A percentile compares a stretch with the other conserved stretches of the same genome.
These are phyloP conservation scores for Crotalaria pallida DNA, from an alignment of 306 rosid genomes.

Conservation along the genomic window DNA sequence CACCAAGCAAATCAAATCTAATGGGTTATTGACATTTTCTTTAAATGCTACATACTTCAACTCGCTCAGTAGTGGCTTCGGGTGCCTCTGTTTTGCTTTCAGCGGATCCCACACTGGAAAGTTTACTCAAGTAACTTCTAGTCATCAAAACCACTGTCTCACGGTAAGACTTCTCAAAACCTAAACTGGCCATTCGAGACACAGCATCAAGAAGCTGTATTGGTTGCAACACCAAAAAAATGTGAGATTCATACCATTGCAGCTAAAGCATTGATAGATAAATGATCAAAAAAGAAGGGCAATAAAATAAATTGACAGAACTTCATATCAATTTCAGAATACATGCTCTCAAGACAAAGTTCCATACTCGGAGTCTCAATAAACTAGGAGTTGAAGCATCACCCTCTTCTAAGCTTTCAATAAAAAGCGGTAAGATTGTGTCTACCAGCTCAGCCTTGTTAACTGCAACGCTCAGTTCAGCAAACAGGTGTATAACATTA, in stretches of 20 bases:
- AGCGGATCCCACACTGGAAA: constrained; percentile 81
- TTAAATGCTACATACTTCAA: constrained; percentile 64
- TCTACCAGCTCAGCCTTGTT: constrained; percentile 86
- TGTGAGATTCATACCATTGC: constrained; percentile 13
- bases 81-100: constrained; percentile 86
- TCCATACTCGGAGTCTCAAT: constrained; percentile 86
- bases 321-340: constrained; percentile 18
- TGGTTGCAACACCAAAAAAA: constrained; percentile 18
- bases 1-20: constrained; percentile 38
- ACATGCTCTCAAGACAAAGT: constrained; percentile 37
- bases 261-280: constrained; percentile 13
- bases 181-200: constrained; percentile 94
- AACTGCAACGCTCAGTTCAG: constrained; percentile 69
- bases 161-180: constrained; percentile 96
- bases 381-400: constrained; percentile 95
- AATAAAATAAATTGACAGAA: constrained; percentile 7
- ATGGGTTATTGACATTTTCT: constrained; percentile 16
- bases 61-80: constrained; percentile 90
- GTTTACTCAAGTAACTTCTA: constrained; percentile 90
- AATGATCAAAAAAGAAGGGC: not conserved
- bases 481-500: constrained; percentile 76
- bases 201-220: constrained; percentile 95
- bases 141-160: constrained; percentile 97
- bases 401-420: constrained; percentile 97
- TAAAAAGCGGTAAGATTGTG: constrained; percentile 83